Base-by-base conservation (phyloP, 2,329 filamentous ascomycete species). In the Arthrinium puccinioides region DNA sequence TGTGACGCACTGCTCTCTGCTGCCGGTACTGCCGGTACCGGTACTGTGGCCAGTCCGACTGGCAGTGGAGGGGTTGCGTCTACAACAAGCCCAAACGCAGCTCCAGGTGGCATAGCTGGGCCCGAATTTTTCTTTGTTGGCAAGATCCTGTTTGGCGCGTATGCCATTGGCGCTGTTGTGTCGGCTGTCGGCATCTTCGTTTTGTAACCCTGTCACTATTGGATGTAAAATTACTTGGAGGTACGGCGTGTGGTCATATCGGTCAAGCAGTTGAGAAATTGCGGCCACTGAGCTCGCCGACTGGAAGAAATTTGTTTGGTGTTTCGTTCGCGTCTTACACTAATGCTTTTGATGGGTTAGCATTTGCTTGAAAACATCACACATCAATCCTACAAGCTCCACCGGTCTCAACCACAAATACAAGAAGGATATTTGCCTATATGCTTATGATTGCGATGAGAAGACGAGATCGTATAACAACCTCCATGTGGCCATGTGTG, bases 11-110 rank as follows among this genome's bases (percentile, higher is more conserved):
- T 82, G 39, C 64, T 92, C 40, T 62, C 66, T 23, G 70, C 77
- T 45, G 85, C 83, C 41, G 82, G 79, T 50, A 64, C 74, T 21
- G 69, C 68, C 42, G 77, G 76, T 23, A 72, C 71, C 36, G 75
- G 75, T 36, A 66, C 62, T 23, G 74, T 80, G 38, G 67, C 67
- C n/a, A 55, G 56, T 26, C 53, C 56, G 7, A 67, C 71, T 13
- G 67, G 64, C 31, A 64, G 56, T 38, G 62, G 56, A 40, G 57
- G 53, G 28, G 57, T 65, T 16, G 58, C 56, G 32, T 59, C 57
- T 41, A 51, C 67, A 18, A 59, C 59, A n/a, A 57, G 68, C 35
- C 64, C 69, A 20, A 57, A 55, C 20, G 60, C 72, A 42, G 57
- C 67, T 27, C 55, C 62, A 31, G 67, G 68, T 30, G 45, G 62